A percentile compares a stretch with the other conserved stretches of the same genome.
These are phyloP conservation scores for Mrakia gelida DNA, from an alignment of 768 basidiomycete species.

Conservation along the genomic window DNA sequence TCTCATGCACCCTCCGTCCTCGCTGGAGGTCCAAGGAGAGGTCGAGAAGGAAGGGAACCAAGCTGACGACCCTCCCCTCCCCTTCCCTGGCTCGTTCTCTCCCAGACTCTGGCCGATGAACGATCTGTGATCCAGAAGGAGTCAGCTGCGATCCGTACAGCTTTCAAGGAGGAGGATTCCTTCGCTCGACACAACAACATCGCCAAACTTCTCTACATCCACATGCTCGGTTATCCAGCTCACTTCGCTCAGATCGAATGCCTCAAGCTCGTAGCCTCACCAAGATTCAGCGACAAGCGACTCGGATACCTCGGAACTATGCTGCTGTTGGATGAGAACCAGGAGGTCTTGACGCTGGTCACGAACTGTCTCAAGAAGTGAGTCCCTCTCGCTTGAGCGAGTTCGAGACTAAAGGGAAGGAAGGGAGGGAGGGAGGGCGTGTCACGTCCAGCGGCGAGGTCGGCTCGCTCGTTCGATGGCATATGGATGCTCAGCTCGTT, in stretches of 20 bases:
- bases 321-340: constrained; percentile 93
- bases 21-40: too few relatives aligned
- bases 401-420: neutral
- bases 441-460: neutral
- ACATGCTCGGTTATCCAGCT: constrained; percentile 97
- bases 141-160: constrained; percentile 91
- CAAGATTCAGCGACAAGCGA: constrained; percentile 91
- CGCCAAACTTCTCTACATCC: constrained; percentile 95
- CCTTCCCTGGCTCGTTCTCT: constrained; percentile 31
- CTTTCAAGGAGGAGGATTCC: constrained; percentile 94
- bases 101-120: constrained; percentile 94
- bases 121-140: constrained; percentile 94
- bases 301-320: constrained; percentile 96
- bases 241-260: constrained; percentile 97
- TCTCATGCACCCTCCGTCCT: neutral
- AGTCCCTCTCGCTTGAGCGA: constrained; percentile 40
- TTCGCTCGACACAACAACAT: constrained; percentile 94
- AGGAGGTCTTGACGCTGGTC: constrained; percentile 93
- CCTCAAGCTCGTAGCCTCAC: constrained; percentile 67
- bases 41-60: neutral
- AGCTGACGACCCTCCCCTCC: neutral
- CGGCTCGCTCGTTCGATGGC: neutral
- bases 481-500: too few relatives aligned
- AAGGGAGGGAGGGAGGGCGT: too few relatives aligned
- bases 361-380: constrained; percentile 99